Conservation (phyloP, 768 basidiomycete species). For the Phaeotremella fagi region DNA sequence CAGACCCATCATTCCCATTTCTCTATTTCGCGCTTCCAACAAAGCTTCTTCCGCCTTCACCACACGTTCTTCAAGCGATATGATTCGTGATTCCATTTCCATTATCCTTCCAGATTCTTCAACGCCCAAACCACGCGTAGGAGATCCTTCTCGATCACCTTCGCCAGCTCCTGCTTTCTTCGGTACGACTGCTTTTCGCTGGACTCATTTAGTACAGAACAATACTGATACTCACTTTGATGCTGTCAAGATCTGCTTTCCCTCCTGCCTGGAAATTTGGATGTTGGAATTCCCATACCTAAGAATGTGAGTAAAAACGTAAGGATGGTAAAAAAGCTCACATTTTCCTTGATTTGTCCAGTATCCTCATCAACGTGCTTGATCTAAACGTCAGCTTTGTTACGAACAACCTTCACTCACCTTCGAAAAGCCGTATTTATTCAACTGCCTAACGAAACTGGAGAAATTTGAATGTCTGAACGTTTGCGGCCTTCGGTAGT, state of each 20-base stretch:
- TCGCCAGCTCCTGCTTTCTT: slow-evolving; percentile 24
- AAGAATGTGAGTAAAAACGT: neutral
- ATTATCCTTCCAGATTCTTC: slow-evolving; percentile 25
- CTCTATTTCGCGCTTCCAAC: slow-evolving; percentile 29
- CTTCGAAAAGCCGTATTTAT: slow-evolving; percentile 96
- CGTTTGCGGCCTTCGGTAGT: slow-evolving; percentile 31
- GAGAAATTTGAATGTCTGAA: slow-evolving; percentile 64
- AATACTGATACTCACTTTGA: slow-evolving; percentile 32
- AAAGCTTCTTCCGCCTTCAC: slow-evolving; percentile 31
- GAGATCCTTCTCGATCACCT: slow-evolving; percentile 13
- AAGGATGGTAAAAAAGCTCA: neutral
- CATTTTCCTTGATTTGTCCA: slow-evolving; percentile 39
- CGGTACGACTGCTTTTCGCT: slow-evolving; percentile 39
- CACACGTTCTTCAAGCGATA: slow-evolving; percentile 29
- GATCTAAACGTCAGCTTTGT: slow-evolving; percentile 16
- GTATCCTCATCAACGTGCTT: slow-evolving; percentile 41
- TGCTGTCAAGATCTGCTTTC: slow-evolving; percentile 34
- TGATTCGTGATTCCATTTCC: slow-evolving; percentile 31
- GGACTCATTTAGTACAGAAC: neutral
- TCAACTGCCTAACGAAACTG: slow-evolving; percentile 87
- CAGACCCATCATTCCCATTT: slow-evolving; percentile 29
- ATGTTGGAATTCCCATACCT: slow-evolving; percentile 46
- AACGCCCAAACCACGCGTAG: slow-evolving; percentile 10
- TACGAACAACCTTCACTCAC: slow-evolving; percentile 7
- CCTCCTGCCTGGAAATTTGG: slow-evolving; percentile 39